phyloP scores from a whole-genome alignment of 176 grass and related monocot species.

The Olyra latifolia region DNA sequence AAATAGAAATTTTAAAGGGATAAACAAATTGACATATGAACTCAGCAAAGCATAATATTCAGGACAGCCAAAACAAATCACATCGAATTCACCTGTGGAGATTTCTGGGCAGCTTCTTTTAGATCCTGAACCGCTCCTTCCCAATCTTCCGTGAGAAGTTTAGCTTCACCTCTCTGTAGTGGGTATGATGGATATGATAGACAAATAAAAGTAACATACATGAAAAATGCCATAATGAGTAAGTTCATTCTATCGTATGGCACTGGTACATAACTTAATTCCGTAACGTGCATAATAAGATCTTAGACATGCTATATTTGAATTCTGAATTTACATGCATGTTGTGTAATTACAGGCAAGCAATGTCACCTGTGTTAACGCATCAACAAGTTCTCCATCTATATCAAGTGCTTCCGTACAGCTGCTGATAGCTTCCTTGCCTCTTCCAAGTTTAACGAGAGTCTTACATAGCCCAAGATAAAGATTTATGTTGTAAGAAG shows the following conservation, averaged over 20 bases:
- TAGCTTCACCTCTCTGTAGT: slow-evolving; percentile 88
- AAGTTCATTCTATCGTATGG: not conserved
- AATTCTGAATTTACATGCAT: not conserved
- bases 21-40: not conserved
- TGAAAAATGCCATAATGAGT: not conserved
- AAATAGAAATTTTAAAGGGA: not conserved
- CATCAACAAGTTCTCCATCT: slow-evolving; percentile 86
- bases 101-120: slow-evolving; percentile 89
- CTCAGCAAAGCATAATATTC: not conserved
- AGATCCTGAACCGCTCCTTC: slow-evolving; percentile 89
- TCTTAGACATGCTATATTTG: not conserved
- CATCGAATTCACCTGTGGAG: slow-evolving; percentile 64
- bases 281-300: not conserved
- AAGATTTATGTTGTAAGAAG: slow-evolving; percentile 76
- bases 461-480: slow-evolving; percentile 88
- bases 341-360: not conserved
- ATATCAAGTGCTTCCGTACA: slow-evolving; percentile 86
- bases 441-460: slow-evolving; percentile 97
- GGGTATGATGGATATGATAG: slow-evolving; percentile 26
- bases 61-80: not conserved
- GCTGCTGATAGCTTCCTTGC: slow-evolving; percentile 79
- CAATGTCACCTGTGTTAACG: slow-evolving; percentile 75
- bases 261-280: not conserved
- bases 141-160: slow-evolving; percentile 93
- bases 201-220: not conserved